Conservation (phyloP, 805 yeast species). For the Yarrowia porcina region DNA sequence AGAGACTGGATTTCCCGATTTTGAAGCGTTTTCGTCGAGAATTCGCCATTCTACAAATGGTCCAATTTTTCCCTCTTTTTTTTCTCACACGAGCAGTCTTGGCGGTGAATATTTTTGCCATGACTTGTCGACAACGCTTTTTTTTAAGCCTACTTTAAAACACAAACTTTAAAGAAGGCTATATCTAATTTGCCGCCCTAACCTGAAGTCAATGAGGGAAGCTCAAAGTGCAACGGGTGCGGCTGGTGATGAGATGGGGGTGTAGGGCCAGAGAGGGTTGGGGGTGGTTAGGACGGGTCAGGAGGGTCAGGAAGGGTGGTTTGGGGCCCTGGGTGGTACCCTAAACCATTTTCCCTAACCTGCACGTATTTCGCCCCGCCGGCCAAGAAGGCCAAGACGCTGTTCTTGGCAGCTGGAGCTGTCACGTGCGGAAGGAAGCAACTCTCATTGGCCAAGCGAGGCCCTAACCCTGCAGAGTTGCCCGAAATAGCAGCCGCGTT, state of each 20-base stretch:
- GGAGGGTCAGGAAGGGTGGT: too few relatives aligned
- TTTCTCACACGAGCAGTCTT: slow-evolving; percentile 4
- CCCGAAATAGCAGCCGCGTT: not conserved
- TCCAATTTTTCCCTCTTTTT: not conserved
- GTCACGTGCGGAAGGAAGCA: not conserved
- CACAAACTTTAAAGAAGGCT: slow-evolving; percentile 8
- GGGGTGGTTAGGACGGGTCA: not conserved
- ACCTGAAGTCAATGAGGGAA: not conserved
- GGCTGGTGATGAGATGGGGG: not conserved
- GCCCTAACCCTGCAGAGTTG: not conserved
- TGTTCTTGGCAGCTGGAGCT: not conserved
- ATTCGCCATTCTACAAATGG: too few relatives aligned
- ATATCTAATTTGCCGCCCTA: not conserved
- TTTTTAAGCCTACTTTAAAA: not conserved
- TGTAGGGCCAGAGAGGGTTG: too few relatives aligned
- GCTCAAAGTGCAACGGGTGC: not conserved
- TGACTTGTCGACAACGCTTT: not conserved
- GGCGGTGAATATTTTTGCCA: slow-evolving; percentile 16
- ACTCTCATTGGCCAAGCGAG: not conserved
- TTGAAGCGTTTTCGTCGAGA: too few relatives aligned
- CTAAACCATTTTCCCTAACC: not conserved
- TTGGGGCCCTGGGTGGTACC: too few relatives aligned
- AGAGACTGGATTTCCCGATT: too few relatives aligned
- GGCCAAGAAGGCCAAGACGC: slow-evolving; percentile 1
- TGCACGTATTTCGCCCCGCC: too few relatives aligned